Conservation (phyloP, 371 early-diverging fungal genomes). For the Circinella minor region DNA sequence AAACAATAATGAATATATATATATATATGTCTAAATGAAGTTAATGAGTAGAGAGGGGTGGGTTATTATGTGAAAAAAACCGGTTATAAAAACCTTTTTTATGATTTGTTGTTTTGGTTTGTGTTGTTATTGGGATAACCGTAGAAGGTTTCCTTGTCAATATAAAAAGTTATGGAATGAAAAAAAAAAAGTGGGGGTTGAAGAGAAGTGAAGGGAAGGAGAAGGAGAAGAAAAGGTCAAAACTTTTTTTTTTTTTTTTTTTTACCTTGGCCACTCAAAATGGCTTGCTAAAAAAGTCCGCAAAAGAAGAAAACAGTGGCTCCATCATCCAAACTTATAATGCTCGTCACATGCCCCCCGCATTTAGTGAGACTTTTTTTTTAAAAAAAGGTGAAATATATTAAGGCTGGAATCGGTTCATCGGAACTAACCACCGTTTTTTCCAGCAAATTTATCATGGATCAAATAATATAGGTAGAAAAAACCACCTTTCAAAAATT, state of each 20-base stretch:
- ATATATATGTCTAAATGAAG: background rate
- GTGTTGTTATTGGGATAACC: background rate
- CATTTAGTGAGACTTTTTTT: background rate
- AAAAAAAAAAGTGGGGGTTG: background rate
- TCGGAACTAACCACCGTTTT: background rate
- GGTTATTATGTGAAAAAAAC: too few relatives aligned
- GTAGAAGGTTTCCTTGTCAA: background rate
- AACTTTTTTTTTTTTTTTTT: constrained; percentile 1
- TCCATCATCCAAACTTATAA: too few relatives aligned
- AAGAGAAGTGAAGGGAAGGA: background rate
- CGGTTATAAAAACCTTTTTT: too few relatives aligned
- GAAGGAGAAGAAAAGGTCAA: background rate
- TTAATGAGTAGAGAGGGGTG: too few relatives aligned
- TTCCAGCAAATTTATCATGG: background rate
- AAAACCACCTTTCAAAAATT: too few relatives aligned
- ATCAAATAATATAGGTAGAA: too few relatives aligned
- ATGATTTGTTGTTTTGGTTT: too few relatives aligned
- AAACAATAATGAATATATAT: background rate
- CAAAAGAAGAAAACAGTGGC: too few relatives aligned
- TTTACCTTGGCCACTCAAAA: background rate
- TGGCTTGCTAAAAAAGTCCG: too few relatives aligned
- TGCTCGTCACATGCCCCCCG: constrained; percentile 6
- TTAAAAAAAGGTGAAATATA: background rate
- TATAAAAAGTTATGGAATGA: background rate
- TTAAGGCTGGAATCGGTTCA: background rate